A percentile compares a stretch with the other conserved stretches of the same genome.
These are phyloP conservation scores for Suillus plorans DNA, from an alignment of 768 basidiomycete species.

Conservation along the genomic window DNA sequence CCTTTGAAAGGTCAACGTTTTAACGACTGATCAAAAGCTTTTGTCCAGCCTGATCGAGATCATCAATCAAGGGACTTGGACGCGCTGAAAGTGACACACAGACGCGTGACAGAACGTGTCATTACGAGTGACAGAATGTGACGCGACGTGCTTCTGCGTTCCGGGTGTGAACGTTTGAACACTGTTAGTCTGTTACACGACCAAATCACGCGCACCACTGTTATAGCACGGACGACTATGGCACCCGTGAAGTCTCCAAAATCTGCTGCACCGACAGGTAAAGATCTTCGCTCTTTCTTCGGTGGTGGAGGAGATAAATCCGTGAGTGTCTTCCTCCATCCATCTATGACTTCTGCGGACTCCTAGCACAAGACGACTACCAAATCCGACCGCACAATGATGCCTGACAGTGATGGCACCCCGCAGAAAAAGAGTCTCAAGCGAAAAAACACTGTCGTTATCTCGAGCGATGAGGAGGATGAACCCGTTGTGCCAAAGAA, in stretches of 20 bases:
- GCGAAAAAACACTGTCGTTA: slow-evolving; percentile 31
- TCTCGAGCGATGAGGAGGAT: slow-evolving; percentile 42
- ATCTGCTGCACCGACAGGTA: neutral
- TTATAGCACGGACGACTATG: neutral
- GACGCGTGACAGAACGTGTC: neutral
- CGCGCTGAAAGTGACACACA: neutral
- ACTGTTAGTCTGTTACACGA: neutral
- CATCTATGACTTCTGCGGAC: neutral
- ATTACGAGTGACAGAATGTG: neutral
- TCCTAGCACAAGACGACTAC: slow-evolving; percentile 8
- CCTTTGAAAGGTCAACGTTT: too few relatives aligned
- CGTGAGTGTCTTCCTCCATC: neutral
- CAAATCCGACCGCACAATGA: slow-evolving; percentile 18
- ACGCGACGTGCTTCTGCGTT: neutral
- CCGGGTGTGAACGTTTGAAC: neutral
- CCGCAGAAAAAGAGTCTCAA: slow-evolving; percentile 21
- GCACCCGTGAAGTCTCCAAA: neutral
- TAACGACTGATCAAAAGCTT: too few relatives aligned
- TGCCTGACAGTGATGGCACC: slow-evolving; percentile 26
- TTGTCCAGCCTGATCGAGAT: too few relatives aligned
- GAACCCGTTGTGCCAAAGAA: slow-evolving; percentile 38
- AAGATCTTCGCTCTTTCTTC: slow-evolving; percentile 42
- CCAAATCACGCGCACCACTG: neutral
- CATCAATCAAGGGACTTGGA: too few relatives aligned
- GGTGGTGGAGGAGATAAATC: slow-evolving; percentile 15